phyloP scores from a whole-genome alignment of 2,329 filamentous ascomycete species.

The Leptodontidium sp. region DNA sequence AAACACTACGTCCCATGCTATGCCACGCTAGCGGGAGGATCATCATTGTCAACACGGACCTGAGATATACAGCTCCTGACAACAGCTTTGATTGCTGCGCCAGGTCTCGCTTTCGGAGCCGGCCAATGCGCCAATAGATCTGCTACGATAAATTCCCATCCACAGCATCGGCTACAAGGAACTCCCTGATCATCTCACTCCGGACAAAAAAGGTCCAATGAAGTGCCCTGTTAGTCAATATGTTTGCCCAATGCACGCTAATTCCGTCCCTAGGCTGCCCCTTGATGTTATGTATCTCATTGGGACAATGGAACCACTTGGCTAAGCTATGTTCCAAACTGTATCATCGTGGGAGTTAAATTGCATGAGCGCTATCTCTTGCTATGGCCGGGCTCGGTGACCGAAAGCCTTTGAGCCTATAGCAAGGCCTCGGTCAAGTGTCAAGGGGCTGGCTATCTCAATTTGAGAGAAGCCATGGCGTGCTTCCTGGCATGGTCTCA shows the following conservation, averaged over 20 bases:
- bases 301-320: background rate
- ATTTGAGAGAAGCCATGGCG: slow-evolving; percentile 5
- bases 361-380: slow-evolving; percentile 9
- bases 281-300: slow-evolving; percentile 7
- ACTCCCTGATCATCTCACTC: slow-evolving; percentile 8
- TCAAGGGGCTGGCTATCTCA: slow-evolving; percentile 13
- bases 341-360: slow-evolving; percentile 12
- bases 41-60: slow-evolving; percentile 14
- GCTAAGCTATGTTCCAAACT: slow-evolving; percentile 9
- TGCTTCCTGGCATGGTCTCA: background rate
- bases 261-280: background rate
- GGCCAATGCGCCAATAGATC: slow-evolving; percentile 22
- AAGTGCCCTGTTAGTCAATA: slow-evolving; percentile 12
- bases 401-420: slow-evolving; percentile 21
- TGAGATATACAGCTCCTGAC: slow-evolving; percentile 3
- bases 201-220: slow-evolving; percentile 11
- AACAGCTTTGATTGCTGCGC: slow-evolving; percentile 5
- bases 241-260: background rate
- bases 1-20: slow-evolving; percentile 11
- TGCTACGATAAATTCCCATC: background rate
- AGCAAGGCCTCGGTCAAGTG: background rate
- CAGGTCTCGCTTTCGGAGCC: slow-evolving; percentile 13
- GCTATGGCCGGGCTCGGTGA: slow-evolving; percentile 17
- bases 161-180: slow-evolving; percentile 8
- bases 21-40: slow-evolving; percentile 11